Conservation (phyloP, 768 basidiomycete genomes). For the Mycena floridula region DNA sequence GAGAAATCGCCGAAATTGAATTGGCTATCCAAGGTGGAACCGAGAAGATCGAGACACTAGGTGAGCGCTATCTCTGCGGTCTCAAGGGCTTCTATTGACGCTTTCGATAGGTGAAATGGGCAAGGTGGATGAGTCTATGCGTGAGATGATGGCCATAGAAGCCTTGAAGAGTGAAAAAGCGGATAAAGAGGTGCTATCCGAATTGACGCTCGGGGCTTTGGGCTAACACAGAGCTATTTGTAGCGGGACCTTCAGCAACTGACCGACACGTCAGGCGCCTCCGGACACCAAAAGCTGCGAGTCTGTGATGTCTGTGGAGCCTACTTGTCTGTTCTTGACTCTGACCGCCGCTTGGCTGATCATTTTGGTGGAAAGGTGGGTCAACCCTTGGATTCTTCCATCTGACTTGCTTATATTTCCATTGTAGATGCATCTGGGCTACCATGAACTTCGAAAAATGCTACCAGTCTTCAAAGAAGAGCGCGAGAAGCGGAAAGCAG, state of each 20-base stretch:
- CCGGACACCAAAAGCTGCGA: slow-evolving; percentile 98
- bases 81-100: too few species aligned
- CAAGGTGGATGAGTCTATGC: slow-evolving; percentile 99
- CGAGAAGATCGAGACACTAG: slow-evolving; percentile 93
- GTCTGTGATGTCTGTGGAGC: slow-evolving; percentile 99
- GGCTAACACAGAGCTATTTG: slow-evolving; percentile 7
- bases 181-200: slow-evolving; percentile 83
- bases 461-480: slow-evolving; percentile 87
- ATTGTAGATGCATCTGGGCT: slow-evolving; percentile 93
- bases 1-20: slow-evolving; percentile 99
- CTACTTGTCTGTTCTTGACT: slow-evolving; percentile 97
- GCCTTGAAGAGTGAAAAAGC: slow-evolving; percentile 93
- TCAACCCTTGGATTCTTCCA: slow-evolving; percentile 10
- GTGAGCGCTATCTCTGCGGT: slow-evolving; percentile 39
- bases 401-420: slow-evolving; percentile 21
- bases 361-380: slow-evolving; percentile 99
- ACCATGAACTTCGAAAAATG: slow-evolving; percentile 96
- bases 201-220: slow-evolving; percentile 1
- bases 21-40: slow-evolving; percentile 98
- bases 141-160: slow-evolving; percentile 95
- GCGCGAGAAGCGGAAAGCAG: slow-evolving; percentile 72
- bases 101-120: slow-evolving; percentile 78
- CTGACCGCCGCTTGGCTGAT: slow-evolving; percentile 96
- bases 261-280: slow-evolving; percentile 96
- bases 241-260: slow-evolving; percentile 92